Percentiles rank a stretch among this genome's conserved stretches.
phyloP scores from a whole-genome alignment of 2,329 filamentous ascomycete species.

The Orbilia brochopaga region DNA sequence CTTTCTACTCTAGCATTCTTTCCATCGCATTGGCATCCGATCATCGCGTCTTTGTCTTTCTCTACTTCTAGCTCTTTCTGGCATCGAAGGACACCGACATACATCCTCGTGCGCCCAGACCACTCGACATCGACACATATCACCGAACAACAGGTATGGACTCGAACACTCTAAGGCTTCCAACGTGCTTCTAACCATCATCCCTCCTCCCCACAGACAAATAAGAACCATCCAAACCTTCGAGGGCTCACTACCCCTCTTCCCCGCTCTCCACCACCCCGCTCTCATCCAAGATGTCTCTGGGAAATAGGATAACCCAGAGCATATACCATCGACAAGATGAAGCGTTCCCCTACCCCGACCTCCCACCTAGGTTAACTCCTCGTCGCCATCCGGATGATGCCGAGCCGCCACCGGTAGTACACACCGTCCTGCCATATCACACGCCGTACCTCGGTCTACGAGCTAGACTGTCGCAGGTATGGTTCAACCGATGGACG shows the following conservation, averaged over 20 bases:
- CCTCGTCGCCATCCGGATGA: slow-evolving; percentile 26
- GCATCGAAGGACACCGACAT: slow-evolving; percentile 10
- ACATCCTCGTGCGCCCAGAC: slow-evolving; percentile 9
- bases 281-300: slow-evolving; percentile 27
- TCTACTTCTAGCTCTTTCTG: slow-evolving; percentile 34
- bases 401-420: slow-evolving; percentile 9
- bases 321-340: slow-evolving; percentile 41
- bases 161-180: slow-evolving; percentile 36
- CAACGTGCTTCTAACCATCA: slow-evolving; percentile 22
- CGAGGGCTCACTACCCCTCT: slow-evolving; percentile 12
- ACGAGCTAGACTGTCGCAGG: slow-evolving; percentile 85
- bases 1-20: slow-evolving; percentile 24
- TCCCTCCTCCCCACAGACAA: background rate
- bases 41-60: slow-evolving; percentile 8
- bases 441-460: slow-evolving; percentile 92
- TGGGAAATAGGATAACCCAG: slow-evolving; percentile 43
- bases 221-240: slow-evolving; percentile 16
- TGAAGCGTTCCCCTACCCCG: slow-evolving; percentile 39
- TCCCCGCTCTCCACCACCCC: slow-evolving; percentile 13
- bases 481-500: slow-evolving; percentile 98
- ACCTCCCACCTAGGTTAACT: slow-evolving; percentile 35
- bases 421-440: slow-evolving; percentile 60
- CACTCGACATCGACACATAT: slow-evolving; percentile 24
- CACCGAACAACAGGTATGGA: slow-evolving; percentile 38
- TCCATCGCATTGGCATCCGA: slow-evolving; percentile 12